Evolutionary conservation across 1,284 basidiomycete genomes (phyloP), one percentile per base, ranked within the genome.

Genomic region (Moesziomyces sp.): DNA sequence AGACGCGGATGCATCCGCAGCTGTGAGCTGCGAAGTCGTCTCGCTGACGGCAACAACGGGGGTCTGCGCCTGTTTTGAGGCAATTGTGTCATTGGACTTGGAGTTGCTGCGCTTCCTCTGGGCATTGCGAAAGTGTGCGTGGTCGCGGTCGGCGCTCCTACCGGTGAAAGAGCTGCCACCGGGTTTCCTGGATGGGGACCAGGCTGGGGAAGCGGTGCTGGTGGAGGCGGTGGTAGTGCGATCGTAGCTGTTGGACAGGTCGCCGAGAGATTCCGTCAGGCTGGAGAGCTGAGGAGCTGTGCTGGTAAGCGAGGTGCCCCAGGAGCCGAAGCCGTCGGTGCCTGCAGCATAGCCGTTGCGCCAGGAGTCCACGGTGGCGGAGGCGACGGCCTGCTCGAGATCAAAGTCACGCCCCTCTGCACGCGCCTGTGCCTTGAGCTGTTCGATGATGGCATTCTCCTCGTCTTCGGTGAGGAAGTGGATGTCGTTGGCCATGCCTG

Each of bases 381-480:
- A 46, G 30, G 52, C 46, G 13, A 48, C n/a, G 19, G 45, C 21
- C 16, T 60, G 48, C 40, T 70, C 66, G 28, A 53, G 46, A 50
- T 64, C 59, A 48, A 73, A 74, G 47, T 70, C 62, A 10, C 63
- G 58, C 9, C 62, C 72, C 21, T 77, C 76, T 35, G 50, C 63
- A 13, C 65, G 60, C 19, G 69, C 70, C 38, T 79, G 71, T 44
- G 52, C 46, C 40, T 71, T 67, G 47, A 81, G 70, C 59, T 81
- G 76, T 24, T 78, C 72, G 46, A 81, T 80, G 58, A 81, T 80
- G 51, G 70, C 79, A 52, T 81, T 73, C 38, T 81, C 79, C 57
- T 81, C 79, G 52, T 79, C 76, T 45, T 81, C 79, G 10, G 78
- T 81, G 46, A 81, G 63, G 24, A 80, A 81, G 60, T 74, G 50